Evolutionary conservation across 2,329 filamentous ascomycete genomes (phyloP), one percentile per base, ranked within the genome.

Genomic region (Talaromyces pinophilus): DNA sequence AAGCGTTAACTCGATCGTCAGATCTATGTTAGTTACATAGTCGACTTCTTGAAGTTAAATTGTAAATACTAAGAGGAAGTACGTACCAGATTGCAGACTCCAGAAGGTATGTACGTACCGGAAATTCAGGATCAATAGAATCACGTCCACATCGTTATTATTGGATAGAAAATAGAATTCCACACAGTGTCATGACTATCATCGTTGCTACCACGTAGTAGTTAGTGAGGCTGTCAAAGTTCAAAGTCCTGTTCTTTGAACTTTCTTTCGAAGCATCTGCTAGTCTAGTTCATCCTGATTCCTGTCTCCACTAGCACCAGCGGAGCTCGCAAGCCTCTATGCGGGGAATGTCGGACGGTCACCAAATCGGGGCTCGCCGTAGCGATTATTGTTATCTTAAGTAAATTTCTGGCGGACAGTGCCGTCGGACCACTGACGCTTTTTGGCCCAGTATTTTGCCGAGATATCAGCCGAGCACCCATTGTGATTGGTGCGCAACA

Each of bases 281-380:
- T 30, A 52, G 46, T 25, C 22, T 52, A 35, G 50, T 55, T 38
- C 54, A 57, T 25, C 30, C 28, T 54, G 28, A 52, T 33, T 54
- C 28, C 48, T 52, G 48, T 25, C 25, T 55, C 30, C 54, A n/a
- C 52, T 19, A 7, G 30, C 7, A 22, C 48, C 1, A 19, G 60
- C 28, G 44, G 46, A 55, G 48, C 48, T 55, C 59, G 40, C 38
- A 61, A 61, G 38, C 40, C 59, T 61, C 28, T n/a, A 44, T 55
- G 61, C 48, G 61, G 61, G 61, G 61, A 63, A 25, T 63, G 25
- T 63, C 61, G 61, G 61, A 33, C 52, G 22, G 22, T 30, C 48
- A 19, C 33, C 61, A 40, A 55, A 63, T 63, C 46, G 33, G 46
- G 48, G 35, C 40, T 50, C 48, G 25, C 48, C 33, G 33, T 44